These are phyloP conservation scores for Agarophyton chilense DNA, from an alignment of 23 red algal genomes.

Conservation along the genomic window DNA sequence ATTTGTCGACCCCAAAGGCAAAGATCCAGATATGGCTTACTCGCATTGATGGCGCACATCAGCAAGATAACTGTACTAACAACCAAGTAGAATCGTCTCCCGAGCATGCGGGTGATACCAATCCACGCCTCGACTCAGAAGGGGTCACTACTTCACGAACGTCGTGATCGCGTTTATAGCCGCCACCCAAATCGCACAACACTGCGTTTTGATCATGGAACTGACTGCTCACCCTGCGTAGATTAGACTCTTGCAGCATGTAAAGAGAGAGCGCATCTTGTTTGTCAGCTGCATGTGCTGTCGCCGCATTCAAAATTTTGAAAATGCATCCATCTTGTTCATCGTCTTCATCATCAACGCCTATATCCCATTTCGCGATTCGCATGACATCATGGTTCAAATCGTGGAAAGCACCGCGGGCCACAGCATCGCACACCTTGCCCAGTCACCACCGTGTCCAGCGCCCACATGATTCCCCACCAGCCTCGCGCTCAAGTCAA, in stretches of 20 bases:
- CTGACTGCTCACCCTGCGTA: not conserved
- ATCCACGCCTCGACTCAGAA: not conserved
- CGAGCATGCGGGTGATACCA: slow-evolving; percentile 9
- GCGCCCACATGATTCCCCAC: not conserved
- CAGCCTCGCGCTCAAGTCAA: not conserved
- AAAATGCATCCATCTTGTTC: not conserved
- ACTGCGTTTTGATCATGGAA: not conserved
- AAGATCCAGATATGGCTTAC: slow-evolving; percentile 89
- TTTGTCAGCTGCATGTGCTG: not conserved
- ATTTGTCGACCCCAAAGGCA: slow-evolving; percentile 59
- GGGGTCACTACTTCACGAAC: not conserved
- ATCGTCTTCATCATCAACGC: not conserved
- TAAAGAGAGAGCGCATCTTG: not conserved
- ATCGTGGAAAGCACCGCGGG: not conserved
- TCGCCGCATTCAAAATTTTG: not conserved
- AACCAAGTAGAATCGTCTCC: not conserved
- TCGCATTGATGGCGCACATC: not conserved
- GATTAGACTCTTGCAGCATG: not conserved
- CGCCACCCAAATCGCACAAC: not conserved
- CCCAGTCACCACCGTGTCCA: not conserved
- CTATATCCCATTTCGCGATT: not conserved
- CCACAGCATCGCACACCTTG: not conserved
- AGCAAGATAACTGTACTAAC: slow-evolving; percentile 12
- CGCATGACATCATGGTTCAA: not conserved
- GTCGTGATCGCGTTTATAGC: not conserved